These are phyloP conservation scores for Fusarium nelsonii DNA, from an alignment of 2,329 filamentous ascomycete species.

Conservation along the genomic window DNA sequence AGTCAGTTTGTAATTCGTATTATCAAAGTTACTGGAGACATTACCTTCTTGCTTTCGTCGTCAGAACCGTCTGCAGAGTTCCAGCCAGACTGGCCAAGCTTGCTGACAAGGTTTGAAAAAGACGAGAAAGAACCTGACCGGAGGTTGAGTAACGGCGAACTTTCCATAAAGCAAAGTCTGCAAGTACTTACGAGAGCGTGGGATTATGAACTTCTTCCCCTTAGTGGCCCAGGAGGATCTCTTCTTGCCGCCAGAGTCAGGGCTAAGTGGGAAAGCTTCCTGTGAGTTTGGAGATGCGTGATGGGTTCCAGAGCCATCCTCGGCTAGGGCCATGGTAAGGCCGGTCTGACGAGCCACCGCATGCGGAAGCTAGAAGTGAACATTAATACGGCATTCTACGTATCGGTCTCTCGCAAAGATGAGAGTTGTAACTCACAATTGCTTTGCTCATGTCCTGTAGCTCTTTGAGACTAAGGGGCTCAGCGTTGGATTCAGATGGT, in stretches of 20 bases:
- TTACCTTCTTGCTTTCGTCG: constrained; percentile 5
- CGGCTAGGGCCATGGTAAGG: neutral
- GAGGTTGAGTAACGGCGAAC: neutral
- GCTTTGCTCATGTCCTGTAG: neutral
- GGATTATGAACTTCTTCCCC: neutral
- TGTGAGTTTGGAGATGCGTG: constrained; percentile 5
- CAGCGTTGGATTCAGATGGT: neutral
- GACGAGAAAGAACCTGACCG: constrained; percentile 15
- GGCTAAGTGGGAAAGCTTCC: neutral
- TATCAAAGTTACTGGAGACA: too few relatives aligned
- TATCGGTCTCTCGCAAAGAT: accelerated
- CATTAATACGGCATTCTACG: neutral
- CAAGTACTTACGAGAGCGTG: constrained; percentile 11
- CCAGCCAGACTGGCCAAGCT: neutral
- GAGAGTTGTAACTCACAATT: neutral
- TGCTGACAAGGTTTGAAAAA: constrained; percentile 2
- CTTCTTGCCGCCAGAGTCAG: neutral
- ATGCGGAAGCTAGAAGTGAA: neutral
- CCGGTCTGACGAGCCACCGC: neutral
- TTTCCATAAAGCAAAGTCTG: accelerated
- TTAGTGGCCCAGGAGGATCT: neutral
- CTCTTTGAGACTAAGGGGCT: neutral
- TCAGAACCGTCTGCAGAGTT: neutral
- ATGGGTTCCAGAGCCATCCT: neutral
- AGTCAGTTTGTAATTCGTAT: neutral